Evolutionary conservation across 352 stramenopile genomes (phyloP).

Genomic region (Globisporangium cederbergense): DNA sequence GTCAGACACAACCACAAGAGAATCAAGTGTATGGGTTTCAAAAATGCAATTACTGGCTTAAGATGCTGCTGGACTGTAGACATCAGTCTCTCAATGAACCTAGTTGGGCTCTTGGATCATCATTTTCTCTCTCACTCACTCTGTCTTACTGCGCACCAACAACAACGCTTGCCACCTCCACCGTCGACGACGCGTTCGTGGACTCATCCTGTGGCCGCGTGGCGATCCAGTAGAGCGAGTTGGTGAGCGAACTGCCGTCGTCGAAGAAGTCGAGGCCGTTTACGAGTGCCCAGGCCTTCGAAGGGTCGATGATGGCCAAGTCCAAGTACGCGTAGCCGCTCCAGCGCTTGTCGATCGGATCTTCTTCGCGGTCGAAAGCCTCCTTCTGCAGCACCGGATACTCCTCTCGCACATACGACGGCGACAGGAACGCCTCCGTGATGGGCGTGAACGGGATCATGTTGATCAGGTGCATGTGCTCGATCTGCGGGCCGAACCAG

Average conservation of each 20-base stretch:
- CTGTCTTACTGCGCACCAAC: not conserved
- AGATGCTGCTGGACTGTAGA: no score
- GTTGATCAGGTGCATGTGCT: slow-evolving; percentile 90
- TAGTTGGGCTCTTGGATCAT: no score
- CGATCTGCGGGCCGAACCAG: slow-evolving; percentile 80
- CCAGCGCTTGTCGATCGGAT: slow-evolving; percentile 79
- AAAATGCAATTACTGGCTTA: not conserved
- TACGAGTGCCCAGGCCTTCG: slow-evolving; percentile 63
- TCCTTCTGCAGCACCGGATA: slow-evolving; percentile 74
- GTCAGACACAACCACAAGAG: not conserved
- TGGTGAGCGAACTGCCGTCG: slow-evolving; percentile 83
- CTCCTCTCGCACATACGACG: slow-evolving; percentile 70
- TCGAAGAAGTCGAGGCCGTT: slow-evolving; percentile 76
- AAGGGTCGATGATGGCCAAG: slow-evolving; percentile 77
- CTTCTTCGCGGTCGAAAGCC: slow-evolving; percentile 51
- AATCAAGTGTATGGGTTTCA: not conserved
- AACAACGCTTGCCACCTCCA: not conserved
- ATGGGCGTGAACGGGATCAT: slow-evolving; percentile 91
- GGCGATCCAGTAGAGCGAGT: slow-evolving; percentile 89
- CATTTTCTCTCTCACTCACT: not conserved
- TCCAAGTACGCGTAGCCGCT: slow-evolving; percentile 83
- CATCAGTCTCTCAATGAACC: no score
- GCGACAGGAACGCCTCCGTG: slow-evolving; percentile 67
- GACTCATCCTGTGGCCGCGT: slow-evolving; percentile 37
- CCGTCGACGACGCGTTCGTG: slow-evolving; percentile 5